These are phyloP conservation scores for Boletus semigastroideus DNA, from an alignment of 1,284 basidiomycete genomes.

Conservation along the genomic window DNA sequence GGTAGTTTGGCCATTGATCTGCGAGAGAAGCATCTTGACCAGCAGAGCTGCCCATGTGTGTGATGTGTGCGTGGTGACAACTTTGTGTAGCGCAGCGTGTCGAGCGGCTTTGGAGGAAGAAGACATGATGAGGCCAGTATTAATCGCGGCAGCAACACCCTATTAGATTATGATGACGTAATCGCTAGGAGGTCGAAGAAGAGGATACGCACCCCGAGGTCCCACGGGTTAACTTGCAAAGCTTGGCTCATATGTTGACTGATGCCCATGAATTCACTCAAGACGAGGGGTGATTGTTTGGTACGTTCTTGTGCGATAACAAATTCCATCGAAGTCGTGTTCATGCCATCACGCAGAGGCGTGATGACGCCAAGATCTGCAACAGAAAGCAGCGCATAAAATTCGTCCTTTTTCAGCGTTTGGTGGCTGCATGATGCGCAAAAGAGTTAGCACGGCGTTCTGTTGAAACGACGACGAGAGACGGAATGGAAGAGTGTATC, in stretches of 20 bases:
- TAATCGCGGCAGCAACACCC: slow-evolving; percentile 94
- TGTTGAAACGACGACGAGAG: background rate
- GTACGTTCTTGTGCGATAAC: slow-evolving; percentile 89
- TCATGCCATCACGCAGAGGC: slow-evolving; percentile 96
- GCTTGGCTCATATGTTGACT: slow-evolving; percentile 84
- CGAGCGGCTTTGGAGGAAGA: slow-evolving; percentile 73
- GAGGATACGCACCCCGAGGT: slow-evolving; percentile 58
- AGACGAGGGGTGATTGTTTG: slow-evolving; percentile 82
- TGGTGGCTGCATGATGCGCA: slow-evolving; percentile 70
- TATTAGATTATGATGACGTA: slow-evolving; percentile 30
- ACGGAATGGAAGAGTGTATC: background rate
- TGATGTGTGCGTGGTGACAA: slow-evolving; percentile 92
- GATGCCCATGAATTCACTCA: slow-evolving; percentile 98
- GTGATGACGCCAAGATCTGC: slow-evolving; percentile 97
- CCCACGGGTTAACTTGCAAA: slow-evolving; percentile 87
- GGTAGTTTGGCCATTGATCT: slow-evolving; percentile 79
- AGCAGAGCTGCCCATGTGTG: slow-evolving; percentile 95
- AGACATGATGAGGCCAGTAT: slow-evolving; percentile 84
- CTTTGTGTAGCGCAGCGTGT: slow-evolving; percentile 79
- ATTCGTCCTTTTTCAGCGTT: slow-evolving; percentile 96
- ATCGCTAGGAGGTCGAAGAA: background rate
- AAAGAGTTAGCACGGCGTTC: background rate
- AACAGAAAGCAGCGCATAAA: slow-evolving; percentile 93
- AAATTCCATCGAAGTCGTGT: slow-evolving; percentile 98
- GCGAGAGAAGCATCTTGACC: slow-evolving; percentile 84